Percentiles rank a stretch among this genome's conserved stretches.
Evolutionary conservation across 2,329 filamentous ascomycete genomes (phyloP).

Genomic region (Purpureocillium lavendulum): DNA sequence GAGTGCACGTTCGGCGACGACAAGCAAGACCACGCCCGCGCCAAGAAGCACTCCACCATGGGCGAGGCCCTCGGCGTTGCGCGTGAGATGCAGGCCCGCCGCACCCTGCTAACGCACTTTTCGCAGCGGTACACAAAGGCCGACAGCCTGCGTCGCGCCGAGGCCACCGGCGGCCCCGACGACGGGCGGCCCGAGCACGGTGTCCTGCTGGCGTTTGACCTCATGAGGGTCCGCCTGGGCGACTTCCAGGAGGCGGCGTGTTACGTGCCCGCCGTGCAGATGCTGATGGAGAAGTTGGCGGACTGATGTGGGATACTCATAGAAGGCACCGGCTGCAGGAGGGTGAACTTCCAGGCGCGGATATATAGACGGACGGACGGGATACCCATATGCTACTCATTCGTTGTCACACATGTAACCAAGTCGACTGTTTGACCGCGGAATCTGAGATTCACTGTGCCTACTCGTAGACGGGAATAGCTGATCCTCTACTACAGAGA

Average conservation of each 20-base stretch:
- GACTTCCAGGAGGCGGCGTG: constrained; percentile 60
- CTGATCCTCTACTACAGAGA: no score
- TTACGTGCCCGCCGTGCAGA: constrained; percentile 48
- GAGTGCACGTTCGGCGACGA: constrained; percentile 96
- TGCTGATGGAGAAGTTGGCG: constrained; percentile 37
- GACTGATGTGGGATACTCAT: background rate
- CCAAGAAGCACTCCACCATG: constrained; percentile 88
- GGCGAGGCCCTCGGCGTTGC: constrained; percentile 76
- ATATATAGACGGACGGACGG: no score
- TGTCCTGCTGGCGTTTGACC: constrained; percentile 68
- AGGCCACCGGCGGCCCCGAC: constrained; percentile 23
- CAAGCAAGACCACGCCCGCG: constrained; percentile 64
- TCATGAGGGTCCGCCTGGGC: constrained; percentile 64
- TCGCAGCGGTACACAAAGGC: constrained; percentile 82
- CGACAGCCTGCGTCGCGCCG: constrained; percentile 18
- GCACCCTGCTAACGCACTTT: constrained; percentile 87
- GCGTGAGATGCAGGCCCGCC: constrained; percentile 66
- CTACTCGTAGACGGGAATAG: no score
- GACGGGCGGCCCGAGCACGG: constrained; percentile 22
- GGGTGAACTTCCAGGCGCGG: no score
- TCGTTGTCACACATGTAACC: no score
- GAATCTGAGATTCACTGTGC: no score
- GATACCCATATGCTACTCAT: no score
- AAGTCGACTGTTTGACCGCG: no score
- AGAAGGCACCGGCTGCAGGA: no score